Evolutionary conservation across 805 yeast species (phyloP), one percentile per base, ranked within the genome.

Genomic region (Clavispora asparagi): DNA sequence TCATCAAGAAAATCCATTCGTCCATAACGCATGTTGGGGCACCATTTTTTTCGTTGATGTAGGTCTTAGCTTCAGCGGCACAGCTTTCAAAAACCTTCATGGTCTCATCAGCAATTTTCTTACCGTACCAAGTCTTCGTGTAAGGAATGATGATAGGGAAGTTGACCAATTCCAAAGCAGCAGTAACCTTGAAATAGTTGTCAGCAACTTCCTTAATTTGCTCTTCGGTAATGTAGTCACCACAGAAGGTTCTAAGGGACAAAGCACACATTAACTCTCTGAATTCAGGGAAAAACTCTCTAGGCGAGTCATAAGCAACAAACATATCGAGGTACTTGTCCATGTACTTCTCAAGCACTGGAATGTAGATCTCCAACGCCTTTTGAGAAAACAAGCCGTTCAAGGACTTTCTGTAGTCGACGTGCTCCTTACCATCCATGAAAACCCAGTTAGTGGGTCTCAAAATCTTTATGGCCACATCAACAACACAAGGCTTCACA

Each of bases 391-490:
- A 94, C 48, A 94, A 74, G 7, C 95, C 95, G 64, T 94, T 92
- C 62, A 94, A 74, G 12, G 94, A 83, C 65, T 82, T 83, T 70
- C 99, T 83, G 71, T 92, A 94, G 68, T 94, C 99, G 48, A 83
- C 81, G 60, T 94, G 99, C 30, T 83, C 95, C 70, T 90, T 90
- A 57, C 99, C 99, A 62, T 94, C 99, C 60, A 90, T 70, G 66
- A 94, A 94, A 32, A 94, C 99, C 99, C 99, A 94, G 74, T 92
- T 94, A 40, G 92, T 77, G 40, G 98, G 97, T 68, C 98, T 82
- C 60, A 94, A 74, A 55, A 94, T 88, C 70, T 94, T 94, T 52
- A 83, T 77, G 17, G 99, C 99, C 45, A 90, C 98, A 64, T 94
- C 99, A 53, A 94, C 99, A 50, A 94, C 96, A 72, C 99, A 94